These are phyloP conservation scores for Penicillium cinerascens DNA, from an alignment of 495 filamentous ascomycete species.

Conservation along the genomic window DNA sequence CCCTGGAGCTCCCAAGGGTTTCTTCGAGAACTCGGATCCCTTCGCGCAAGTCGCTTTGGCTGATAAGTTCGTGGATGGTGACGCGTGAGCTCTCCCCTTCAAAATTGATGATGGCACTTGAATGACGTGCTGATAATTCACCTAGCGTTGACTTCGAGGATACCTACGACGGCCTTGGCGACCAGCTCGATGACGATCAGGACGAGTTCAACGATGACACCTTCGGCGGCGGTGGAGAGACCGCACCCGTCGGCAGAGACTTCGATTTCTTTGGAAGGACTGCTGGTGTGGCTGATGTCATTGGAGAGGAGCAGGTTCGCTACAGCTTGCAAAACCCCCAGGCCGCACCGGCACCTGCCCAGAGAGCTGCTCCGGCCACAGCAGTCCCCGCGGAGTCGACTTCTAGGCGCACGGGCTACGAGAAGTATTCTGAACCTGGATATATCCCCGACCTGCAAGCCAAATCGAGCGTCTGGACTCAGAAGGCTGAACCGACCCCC, in stretches of 20 bases:
- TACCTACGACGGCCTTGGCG: slow-evolving; percentile 93
- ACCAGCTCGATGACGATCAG: slow-evolving; percentile 86
- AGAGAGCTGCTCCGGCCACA: slow-evolving; percentile 9
- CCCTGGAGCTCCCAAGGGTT: slow-evolving; percentile 62
- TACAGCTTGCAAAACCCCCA: slow-evolving; percentile 64
- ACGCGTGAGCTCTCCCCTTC: slow-evolving; percentile 58
- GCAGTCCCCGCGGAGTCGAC: slow-evolving; percentile 27
- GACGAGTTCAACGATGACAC: slow-evolving; percentile 98
- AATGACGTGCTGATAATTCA: background rate
- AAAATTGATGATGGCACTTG: background rate
- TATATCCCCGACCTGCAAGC: slow-evolving; percentile 83
- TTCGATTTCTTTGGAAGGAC: slow-evolving; percentile 97
- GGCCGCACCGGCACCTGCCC: slow-evolving; percentile 29
- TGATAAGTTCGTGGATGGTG: slow-evolving; percentile 55
- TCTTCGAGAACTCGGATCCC: slow-evolving; percentile 80
- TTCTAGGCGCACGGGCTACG: slow-evolving; percentile 72
- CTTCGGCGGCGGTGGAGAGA: slow-evolving; percentile 62
- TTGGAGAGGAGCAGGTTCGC: slow-evolving; percentile 85
- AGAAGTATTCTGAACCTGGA: slow-evolving; percentile 75
- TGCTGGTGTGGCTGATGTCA: slow-evolving; percentile 74
- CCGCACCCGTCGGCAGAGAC: slow-evolving; percentile 70
- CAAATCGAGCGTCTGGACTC: slow-evolving; percentile 90
- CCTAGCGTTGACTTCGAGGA: slow-evolving; percentile 88
- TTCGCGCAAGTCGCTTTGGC: slow-evolving; percentile 75
- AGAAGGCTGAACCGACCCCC: slow-evolving; percentile 44